A percentile compares a stretch with the other conserved stretches of the same genome.
phyloP scores from a whole-genome alignment of 805 yeast genomes.

The Cyberlindnera meyerae region DNA sequence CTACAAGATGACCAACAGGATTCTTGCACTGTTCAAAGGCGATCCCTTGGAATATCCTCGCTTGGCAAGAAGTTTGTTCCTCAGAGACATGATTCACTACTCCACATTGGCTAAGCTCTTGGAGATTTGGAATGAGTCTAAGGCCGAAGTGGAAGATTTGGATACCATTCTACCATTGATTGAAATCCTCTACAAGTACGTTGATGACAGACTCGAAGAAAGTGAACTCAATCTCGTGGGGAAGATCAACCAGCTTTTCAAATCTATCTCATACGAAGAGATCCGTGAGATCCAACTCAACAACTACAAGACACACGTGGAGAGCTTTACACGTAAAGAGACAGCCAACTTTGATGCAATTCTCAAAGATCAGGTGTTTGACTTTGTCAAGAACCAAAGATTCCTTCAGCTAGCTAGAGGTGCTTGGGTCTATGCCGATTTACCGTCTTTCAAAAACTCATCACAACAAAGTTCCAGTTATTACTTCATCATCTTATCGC shows the following conservation, averaged over 20 bases:
- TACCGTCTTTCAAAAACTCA: slow-evolving; percentile 34
- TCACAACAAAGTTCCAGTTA: slow-evolving; percentile 31
- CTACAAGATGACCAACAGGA: slow-evolving; percentile 20
- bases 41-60: slow-evolving; percentile 6
- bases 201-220: slow-evolving; percentile 24
- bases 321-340: slow-evolving; percentile 40
- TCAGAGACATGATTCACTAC: slow-evolving; percentile 53
- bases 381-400: slow-evolving; percentile 73
- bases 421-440: slow-evolving; percentile 70
- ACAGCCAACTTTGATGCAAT: slow-evolving; percentile 44
- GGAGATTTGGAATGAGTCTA: slow-evolving; percentile 61
- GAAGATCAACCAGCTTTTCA: slow-evolving; percentile 41
- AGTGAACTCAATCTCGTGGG: slow-evolving; percentile 31
- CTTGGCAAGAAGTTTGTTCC: slow-evolving; percentile 38
- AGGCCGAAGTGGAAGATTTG: slow-evolving; percentile 48
- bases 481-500: slow-evolving; percentile 59
- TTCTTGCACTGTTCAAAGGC: slow-evolving; percentile 22
- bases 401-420: slow-evolving; percentile 69
- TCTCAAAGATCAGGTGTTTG: slow-evolving; percentile 53
- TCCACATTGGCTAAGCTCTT: slow-evolving; percentile 53
- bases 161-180: slow-evolving; percentile 46
- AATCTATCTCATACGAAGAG: slow-evolving; percentile 38
- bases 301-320: slow-evolving; percentile 33
- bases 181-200: slow-evolving; percentile 29
- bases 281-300: slow-evolving; percentile 53